phyloP scores from a whole-genome alignment of 2,329 filamentous ascomycete genomes.

The Trichophaea hybrida region DNA sequence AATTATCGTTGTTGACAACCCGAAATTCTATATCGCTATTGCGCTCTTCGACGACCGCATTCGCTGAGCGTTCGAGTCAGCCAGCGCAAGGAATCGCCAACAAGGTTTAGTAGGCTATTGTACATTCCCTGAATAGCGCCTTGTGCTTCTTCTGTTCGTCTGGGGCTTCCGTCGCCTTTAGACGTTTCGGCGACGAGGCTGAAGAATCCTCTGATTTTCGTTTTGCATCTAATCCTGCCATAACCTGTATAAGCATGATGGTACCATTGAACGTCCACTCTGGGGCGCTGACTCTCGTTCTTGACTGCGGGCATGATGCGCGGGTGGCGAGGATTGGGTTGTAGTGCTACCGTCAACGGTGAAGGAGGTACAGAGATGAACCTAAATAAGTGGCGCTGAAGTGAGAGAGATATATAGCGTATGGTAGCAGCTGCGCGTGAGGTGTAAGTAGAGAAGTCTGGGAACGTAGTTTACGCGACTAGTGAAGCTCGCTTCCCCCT shows the following conservation, averaged over 20 bases:
- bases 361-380: no score
- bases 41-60: slow-evolving; percentile 79
- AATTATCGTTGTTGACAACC: slow-evolving; percentile 92
- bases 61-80: slow-evolving; percentile 15
- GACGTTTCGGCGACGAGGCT: slow-evolving; percentile 49
- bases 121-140: slow-evolving; percentile 83
- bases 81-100: slow-evolving; percentile 3
- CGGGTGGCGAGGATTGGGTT: background rate
- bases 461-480: no score
- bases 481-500: no score
- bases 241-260: background rate
- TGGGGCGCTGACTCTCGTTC: slow-evolving; percentile 32
- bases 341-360: background rate
- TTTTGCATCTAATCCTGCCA: slow-evolving; percentile 40
- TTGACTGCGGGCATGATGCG: slow-evolving; percentile 29
- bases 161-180: slow-evolving; percentile 39
- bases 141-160: slow-evolving; percentile 42
- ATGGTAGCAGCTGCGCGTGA: no score
- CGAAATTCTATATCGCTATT: slow-evolving; percentile 91
- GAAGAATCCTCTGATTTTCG: slow-evolving; percentile 59
- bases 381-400: no score
- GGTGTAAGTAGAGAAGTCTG: no score
- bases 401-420: no score
- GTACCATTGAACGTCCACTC: background rate
- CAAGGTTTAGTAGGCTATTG: background rate